phyloP scores from a whole-genome alignment of 2,329 filamentous ascomycete genomes.

The Seiridium unicorne region DNA sequence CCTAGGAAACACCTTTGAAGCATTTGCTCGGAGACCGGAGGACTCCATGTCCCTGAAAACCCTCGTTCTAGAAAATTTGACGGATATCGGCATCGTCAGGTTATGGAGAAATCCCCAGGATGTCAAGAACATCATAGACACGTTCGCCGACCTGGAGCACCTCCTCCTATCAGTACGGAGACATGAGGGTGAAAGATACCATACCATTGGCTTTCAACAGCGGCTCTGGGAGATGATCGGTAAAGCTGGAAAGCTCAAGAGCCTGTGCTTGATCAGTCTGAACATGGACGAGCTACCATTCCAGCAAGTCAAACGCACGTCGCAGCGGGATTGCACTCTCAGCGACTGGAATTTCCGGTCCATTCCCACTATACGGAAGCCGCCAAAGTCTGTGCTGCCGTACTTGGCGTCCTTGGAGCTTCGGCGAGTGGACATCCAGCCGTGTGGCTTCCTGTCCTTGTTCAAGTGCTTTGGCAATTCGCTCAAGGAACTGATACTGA shows the following conservation, averaged over 20 bases:
- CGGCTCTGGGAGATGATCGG: constrained; percentile 50
- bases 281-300: constrained; percentile 38
- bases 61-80: constrained; percentile 49
- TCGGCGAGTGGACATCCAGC: constrained; percentile 37
- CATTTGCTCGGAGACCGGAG: constrained; percentile 41
- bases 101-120: constrained; percentile 52
- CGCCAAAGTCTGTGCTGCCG: constrained; percentile 31
- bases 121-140: constrained; percentile 44
- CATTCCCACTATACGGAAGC: constrained; percentile 28
- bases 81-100: constrained; percentile 44
- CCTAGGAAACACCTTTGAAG: constrained; percentile 51
- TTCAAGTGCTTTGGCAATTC: constrained; percentile 33
- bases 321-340: constrained; percentile 30
- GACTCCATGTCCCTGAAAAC: constrained; percentile 41
- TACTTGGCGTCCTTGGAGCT: constrained; percentile 43
- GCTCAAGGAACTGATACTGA: constrained; percentile 43
- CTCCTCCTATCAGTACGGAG: constrained; percentile 46
- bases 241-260: constrained; percentile 41
- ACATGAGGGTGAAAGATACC: constrained; percentile 34
- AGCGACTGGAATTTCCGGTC: constrained; percentile 39
- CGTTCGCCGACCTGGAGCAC: constrained; percentile 39
- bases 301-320: constrained; percentile 35
- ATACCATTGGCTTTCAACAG: constrained; percentile 37
- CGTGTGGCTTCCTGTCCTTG: constrained; percentile 32
- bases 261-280: constrained; percentile 46